Conservation (phyloP, 495 filamentous ascomycete species). For the Trichoderma reesei region DNA sequence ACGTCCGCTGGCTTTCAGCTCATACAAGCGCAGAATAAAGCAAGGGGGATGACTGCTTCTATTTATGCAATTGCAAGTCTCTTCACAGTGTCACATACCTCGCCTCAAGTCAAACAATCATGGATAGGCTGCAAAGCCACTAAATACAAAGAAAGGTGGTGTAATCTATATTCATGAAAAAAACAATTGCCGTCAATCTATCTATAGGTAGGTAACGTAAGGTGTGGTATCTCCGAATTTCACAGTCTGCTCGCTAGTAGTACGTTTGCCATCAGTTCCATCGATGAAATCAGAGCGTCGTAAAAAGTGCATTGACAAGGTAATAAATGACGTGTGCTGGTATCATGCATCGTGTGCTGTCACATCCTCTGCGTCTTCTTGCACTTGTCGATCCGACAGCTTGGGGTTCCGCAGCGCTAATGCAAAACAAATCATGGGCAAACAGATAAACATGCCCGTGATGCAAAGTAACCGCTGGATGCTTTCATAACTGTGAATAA, state of each 20-base stretch:
- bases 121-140: background rate
- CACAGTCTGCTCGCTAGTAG: background rate
- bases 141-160: background rate
- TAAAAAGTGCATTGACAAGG: background rate
- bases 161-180: background rate
- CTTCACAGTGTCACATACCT: no score
- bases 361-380: background rate
- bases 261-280: background rate
- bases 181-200: background rate
- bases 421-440: conserved; percentile 12
- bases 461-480: conserved; percentile 10
- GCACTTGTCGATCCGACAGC: conserved; percentile 9
- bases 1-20: no score
- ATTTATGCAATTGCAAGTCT: no score
- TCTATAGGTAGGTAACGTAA: background rate
- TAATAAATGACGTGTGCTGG: background rate
- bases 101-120: no score
- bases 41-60: no score
- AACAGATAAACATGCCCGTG: conserved; percentile 7
- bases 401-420: conserved; percentile 6
- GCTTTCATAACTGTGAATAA: conserved; percentile 8
- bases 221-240: background rate
- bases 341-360: background rate
- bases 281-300: no score
- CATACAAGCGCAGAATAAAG: no score